Conservation (phyloP, 169 alveolate species). For the Sarcocystis neurona region DNA sequence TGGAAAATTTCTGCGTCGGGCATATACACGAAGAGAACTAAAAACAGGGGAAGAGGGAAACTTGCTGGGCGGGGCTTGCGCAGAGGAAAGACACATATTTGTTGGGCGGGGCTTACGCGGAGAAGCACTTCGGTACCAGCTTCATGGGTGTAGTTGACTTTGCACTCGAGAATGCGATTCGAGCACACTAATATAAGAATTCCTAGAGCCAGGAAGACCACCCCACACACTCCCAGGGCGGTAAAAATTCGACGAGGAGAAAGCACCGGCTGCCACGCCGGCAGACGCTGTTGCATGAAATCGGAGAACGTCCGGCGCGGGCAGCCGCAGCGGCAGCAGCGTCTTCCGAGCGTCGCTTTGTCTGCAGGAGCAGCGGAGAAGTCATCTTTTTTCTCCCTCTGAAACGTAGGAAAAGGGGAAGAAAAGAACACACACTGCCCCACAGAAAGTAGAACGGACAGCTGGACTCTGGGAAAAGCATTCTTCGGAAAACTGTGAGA, state of each 20-base stretch:
- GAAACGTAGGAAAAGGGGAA: background rate
- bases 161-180: conserved; percentile 52
- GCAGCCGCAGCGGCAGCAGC: conserved; percentile 60
- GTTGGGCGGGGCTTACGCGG: conserved; percentile 24
- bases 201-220: conserved; percentile 72
- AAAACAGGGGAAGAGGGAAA: conserved; percentile 56
- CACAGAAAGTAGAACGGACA: background rate
- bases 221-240: conserved; percentile 76
- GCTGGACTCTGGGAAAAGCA: no score
- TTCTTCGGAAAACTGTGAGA: no score
- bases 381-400: conserved; percentile 5
- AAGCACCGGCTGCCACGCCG: conserved; percentile 92
- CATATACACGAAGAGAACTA: background rate
- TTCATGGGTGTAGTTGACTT: conserved; percentile 53
- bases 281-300: conserved; percentile 80
- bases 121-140: conserved; percentile 28
- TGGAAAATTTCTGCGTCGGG: conserved; percentile 44
- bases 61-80: no score
- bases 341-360: conserved; percentile 33
- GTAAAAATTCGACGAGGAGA: conserved; percentile 81
- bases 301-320: conserved; percentile 45
- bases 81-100: conserved; percentile 10
- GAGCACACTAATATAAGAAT: conserved; percentile 60
- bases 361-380: no score
- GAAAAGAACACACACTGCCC: background rate